Evolutionary conservation across 2,329 filamentous ascomycete genomes (phyloP).

Genomic region (Aspergillus luchuensis): DNA sequence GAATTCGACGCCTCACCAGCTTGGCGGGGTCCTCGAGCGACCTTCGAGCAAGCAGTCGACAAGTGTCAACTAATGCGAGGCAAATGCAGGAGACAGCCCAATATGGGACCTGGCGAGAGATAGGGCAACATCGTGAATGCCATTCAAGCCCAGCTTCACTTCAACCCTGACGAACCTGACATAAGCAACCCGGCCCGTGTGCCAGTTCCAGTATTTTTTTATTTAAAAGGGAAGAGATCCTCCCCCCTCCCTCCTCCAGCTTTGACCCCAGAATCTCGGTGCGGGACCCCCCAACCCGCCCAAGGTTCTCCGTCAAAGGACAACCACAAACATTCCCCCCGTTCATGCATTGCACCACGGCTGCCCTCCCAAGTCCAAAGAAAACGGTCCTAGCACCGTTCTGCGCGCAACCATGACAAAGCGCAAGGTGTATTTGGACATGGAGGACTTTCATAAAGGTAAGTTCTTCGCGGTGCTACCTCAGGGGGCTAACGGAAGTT

Average conservation of each 20-base stretch:
- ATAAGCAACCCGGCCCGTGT: not conserved
- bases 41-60: not conserved
- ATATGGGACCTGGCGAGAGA: not conserved
- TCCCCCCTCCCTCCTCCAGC: not conserved
- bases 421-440: constrained; percentile 7
- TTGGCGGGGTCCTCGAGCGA: not conserved
- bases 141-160: not conserved
- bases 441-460: constrained; percentile 9
- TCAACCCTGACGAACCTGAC: not conserved
- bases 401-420: not conserved
- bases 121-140: not conserved
- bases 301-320: not conserved
- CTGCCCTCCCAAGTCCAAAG: not conserved
- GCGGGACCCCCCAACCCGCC: not conserved
- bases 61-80: not conserved
- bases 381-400: not conserved
- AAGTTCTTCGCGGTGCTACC: not conserved
- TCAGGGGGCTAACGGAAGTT: not conserved
- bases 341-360: not conserved
- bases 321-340: not conserved
- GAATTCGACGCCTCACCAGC: not conserved
- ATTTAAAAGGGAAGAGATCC: no score
- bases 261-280: not conserved
- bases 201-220: no score
- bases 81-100: not conserved